Conservation (phyloP, 306 rosid genomes). For the Glycine soja region DNA sequence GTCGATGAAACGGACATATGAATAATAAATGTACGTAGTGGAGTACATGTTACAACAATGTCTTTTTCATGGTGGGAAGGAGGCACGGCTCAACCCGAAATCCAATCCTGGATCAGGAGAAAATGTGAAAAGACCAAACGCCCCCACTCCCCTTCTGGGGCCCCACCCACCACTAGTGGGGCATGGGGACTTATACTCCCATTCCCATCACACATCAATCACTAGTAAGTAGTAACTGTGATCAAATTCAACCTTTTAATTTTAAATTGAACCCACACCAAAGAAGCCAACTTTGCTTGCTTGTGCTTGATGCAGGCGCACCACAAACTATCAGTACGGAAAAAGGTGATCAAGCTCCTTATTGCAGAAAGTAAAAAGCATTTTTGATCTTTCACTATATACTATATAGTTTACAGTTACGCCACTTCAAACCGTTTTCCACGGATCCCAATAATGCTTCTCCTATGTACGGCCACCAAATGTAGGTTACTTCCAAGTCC, state of each 20-base stretch:
- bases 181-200: slow-evolving; percentile 34
- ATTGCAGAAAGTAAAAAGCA: neutral
- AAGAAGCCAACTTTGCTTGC: neutral
- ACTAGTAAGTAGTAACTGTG: neutral
- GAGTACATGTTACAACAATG: slow-evolving; percentile 11
- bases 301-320: slow-evolving; percentile 21
- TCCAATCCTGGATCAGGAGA: neutral
- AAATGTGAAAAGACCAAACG: slow-evolving; percentile 9
- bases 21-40: slow-evolving; percentile 26
- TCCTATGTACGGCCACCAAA: slow-evolving; percentile 34
- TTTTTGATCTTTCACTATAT: neutral
- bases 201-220: slow-evolving; percentile 41
- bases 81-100: slow-evolving; percentile 2
- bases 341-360: neutral
- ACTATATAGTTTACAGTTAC: neutral
- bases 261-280: slow-evolving; percentile 45
- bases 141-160: neutral
- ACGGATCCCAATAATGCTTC: slow-evolving; percentile 43
- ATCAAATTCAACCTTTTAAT: slow-evolving; percentile 31
- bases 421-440: slow-evolving; percentile 16
- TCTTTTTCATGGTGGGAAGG: slow-evolving; percentile 2
- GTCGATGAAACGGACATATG: slow-evolving; percentile 39
- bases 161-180: slow-evolving; percentile 39
- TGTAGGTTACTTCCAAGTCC: neutral
- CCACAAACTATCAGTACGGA: slow-evolving; percentile 52